These are phyloP conservation scores for Penicillium samsonianum DNA, from an alignment of 495 filamentous ascomycete species.

Conservation along the genomic window DNA sequence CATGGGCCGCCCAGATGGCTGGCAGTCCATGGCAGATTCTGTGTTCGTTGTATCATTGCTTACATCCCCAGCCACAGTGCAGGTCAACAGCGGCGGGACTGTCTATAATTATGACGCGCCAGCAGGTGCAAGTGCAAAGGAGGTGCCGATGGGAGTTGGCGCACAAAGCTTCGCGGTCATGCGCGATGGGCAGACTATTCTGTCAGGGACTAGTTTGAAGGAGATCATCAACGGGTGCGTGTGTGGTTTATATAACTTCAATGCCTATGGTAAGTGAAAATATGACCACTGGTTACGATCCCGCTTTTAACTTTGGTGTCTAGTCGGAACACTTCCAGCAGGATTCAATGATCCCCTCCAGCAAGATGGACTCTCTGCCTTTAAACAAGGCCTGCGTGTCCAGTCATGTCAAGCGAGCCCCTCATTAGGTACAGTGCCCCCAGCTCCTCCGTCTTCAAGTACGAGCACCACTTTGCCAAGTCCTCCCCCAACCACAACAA, in stretches of 20 bases:
- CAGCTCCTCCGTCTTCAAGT: conserved; percentile 19
- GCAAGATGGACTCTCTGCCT: conserved; percentile 41
- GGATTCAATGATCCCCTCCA: conserved; percentile 42
- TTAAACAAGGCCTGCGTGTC: conserved; percentile 48
- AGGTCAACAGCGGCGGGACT: conserved; percentile 49
- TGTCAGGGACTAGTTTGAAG: conserved; percentile 50
- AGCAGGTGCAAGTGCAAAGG: conserved; percentile 49
- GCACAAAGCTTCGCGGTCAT: conserved; percentile 51
- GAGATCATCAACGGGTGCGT: conserved; percentile 50
- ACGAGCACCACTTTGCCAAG: conserved; percentile 12
- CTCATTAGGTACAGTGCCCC: conserved; percentile 36
- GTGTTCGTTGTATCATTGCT: conserved; percentile 59
- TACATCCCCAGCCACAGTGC: conserved; percentile 43
- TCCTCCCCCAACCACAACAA: conserved; percentile 3
- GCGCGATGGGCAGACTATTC: conserved; percentile 42
- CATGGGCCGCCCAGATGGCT: conserved; percentile 52
- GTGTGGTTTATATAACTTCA: conserved; percentile 55
- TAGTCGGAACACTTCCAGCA: conserved; percentile 49
- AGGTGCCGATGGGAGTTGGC: conserved; percentile 54
- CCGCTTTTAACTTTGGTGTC: background rate
- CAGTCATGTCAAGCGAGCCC: conserved; percentile 47
- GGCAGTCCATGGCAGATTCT: conserved; percentile 47
- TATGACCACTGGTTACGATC: background rate
- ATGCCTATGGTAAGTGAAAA: conserved; percentile 48
- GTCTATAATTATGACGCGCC: conserved; percentile 36